phyloP scores from a whole-genome alignment of 257 asterid genomes.

The Agastache rugosa region DNA sequence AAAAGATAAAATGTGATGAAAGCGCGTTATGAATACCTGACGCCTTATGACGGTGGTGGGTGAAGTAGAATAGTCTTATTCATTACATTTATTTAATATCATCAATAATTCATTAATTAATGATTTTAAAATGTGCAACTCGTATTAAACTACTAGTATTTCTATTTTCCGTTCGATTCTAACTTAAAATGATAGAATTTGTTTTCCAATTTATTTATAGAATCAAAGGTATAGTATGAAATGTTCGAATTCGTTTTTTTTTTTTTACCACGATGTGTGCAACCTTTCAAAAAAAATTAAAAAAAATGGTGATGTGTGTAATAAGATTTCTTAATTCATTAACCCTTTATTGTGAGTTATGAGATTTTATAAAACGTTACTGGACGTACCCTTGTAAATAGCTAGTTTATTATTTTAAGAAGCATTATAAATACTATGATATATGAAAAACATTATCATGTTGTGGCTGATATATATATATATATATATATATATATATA shows the following conservation, averaged over 20 bases:
- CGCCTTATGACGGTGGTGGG: constrained; percentile 42
- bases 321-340: no score
- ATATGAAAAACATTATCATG: no score
- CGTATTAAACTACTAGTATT: not conserved
- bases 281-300: no score
- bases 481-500: no score
- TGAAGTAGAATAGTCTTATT: constrained; percentile 26
- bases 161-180: not conserved
- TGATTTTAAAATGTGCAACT: not conserved
- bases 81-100: not conserved
- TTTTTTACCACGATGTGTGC: not conserved
- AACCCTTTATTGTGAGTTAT: no score
- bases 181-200: not conserved
- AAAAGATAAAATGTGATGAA: not conserved
- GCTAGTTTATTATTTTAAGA: no score
- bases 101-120: not conserved
- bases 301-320: no score
- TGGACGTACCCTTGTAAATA: no score
- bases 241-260: not conserved
- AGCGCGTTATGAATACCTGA: constrained; percentile 27
- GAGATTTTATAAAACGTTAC: no score
- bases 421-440: no score
- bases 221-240: not conserved
- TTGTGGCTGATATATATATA: no score
- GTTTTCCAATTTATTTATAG: not conserved